Conservation (phyloP, 176 grass and related monocot genomes). For the Bolboschoenus planiculmis region DNA sequence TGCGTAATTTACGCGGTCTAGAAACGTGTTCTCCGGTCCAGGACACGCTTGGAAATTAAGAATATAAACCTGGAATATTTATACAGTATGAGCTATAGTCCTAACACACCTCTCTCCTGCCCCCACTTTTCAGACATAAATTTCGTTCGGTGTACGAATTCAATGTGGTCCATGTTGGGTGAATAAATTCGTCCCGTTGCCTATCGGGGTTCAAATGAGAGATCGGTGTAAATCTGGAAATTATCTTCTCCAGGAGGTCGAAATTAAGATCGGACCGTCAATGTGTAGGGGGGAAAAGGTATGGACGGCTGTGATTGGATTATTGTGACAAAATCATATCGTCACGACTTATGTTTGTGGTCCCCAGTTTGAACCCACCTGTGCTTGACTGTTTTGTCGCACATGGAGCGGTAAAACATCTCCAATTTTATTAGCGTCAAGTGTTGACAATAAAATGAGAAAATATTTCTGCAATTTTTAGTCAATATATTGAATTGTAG, state of each 20-base stretch:
- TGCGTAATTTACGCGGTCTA: not conserved
- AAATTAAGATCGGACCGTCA: not conserved
- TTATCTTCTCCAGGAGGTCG: not conserved
- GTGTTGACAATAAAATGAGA: not conserved
- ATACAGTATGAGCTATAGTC: not conserved
- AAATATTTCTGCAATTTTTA: not conserved
- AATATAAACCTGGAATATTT: not conserved
- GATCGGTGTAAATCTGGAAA: not conserved
- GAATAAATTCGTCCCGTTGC: not conserved
- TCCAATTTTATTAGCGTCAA: not conserved
- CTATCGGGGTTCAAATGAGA: not conserved
- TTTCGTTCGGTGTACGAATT: not conserved
- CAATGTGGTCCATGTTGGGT: not conserved
- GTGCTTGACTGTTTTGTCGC: not conserved
- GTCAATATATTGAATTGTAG: too few species aligned
- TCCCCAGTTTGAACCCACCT: not conserved
- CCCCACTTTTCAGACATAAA: not conserved
- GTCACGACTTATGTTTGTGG: not conserved
- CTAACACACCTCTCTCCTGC: not conserved
- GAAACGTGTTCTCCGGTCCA: not conserved
- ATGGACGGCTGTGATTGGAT: not conserved
- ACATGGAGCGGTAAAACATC: not conserved
- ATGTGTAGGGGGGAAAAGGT: not conserved
- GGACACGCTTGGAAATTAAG: not conserved
- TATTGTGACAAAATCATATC: not conserved